Conservation (phyloP, 768 basidiomycete species). For the Lactarius hengduanensis region DNA sequence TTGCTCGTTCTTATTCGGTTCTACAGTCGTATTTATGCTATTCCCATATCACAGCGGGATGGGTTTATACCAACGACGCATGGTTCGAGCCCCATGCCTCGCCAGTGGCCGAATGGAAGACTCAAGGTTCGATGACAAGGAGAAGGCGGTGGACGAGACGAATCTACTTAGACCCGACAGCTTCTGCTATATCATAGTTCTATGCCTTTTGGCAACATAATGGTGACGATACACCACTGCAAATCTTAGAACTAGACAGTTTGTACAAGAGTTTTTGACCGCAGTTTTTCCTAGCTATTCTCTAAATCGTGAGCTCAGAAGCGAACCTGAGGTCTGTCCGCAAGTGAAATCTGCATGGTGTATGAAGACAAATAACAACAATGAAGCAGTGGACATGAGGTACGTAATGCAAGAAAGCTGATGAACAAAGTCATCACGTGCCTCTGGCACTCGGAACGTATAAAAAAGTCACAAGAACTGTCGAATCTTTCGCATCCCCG, state of each 20-base stretch:
- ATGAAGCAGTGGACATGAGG: neutral
- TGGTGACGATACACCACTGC: too few species aligned
- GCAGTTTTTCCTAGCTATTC: neutral
- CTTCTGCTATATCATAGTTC: neutral
- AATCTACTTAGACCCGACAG: constrained; percentile 45
- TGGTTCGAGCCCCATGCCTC: constrained; percentile 56
- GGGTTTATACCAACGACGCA: constrained; percentile 78
- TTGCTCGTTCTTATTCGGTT: neutral
- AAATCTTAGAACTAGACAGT: too few species aligned
- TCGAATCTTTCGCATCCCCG: constrained; percentile 10
- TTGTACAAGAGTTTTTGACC: too few species aligned
- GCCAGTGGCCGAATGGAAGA: constrained; percentile 45
- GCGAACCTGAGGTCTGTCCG: neutral
- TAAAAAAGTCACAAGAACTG: constrained; percentile 12
- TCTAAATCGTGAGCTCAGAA: neutral
- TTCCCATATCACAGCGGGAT: constrained; percentile 51
- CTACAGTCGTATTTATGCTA: constrained; percentile 25
- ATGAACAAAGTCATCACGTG: neutral
- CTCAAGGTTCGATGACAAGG: constrained; percentile 52
- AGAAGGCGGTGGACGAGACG: constrained; percentile 68
- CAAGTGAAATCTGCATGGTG: neutral
- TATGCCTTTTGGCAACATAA: neutral
- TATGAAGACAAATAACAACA: neutral
- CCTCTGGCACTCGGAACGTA: neutral
- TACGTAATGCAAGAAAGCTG: neutral